Evolutionary conservation across 352 stramenopile species (phyloP).

Genomic region (Proteromonas lacertae): DNA sequence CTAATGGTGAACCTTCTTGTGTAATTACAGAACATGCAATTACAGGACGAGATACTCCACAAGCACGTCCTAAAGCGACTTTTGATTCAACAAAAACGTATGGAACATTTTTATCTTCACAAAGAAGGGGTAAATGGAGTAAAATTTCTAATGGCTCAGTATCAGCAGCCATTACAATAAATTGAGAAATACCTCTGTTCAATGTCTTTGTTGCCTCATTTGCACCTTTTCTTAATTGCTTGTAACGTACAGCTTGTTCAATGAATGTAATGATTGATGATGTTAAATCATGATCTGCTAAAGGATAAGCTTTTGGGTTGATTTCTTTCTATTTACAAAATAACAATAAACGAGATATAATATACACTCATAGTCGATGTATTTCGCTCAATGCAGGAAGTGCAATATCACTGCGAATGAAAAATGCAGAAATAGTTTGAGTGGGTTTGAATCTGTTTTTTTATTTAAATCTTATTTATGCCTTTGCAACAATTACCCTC

Average conservation of each 20-base stretch:
- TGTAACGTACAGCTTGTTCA: constrained; percentile 87
- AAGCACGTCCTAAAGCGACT: constrained; percentile 82
- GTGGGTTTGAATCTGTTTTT: no score
- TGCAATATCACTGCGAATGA: no score
- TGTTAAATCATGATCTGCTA: constrained; percentile 85
- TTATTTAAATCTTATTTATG: no score
- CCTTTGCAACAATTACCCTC: no score
- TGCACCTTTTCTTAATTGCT: constrained; percentile 97
- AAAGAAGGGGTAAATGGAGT: constrained; percentile 84
- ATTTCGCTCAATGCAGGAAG: no score
- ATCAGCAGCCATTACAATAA: constrained; percentile 98
- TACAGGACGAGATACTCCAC: constrained; percentile 88
- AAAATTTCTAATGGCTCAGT: constrained; percentile 98
- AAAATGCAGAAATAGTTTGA: no score
- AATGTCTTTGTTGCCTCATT: constrained; percentile 99
- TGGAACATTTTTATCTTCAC: constrained; percentile 79
- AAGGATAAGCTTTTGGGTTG: constrained; percentile 79
- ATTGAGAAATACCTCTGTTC: constrained; percentile 95
- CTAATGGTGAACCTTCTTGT: constrained; percentile 94
- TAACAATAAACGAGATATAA: no score
- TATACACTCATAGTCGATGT: no score
- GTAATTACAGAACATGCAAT: constrained; percentile 92
- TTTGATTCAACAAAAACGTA: constrained; percentile 81
- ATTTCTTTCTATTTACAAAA: no score
- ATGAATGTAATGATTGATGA: constrained; percentile 93